A percentile compares a stretch with the other conserved stretches of the same genome.
phyloP scores from a whole-genome alignment of 805 yeast genomes.

The Jamesozyma piceae region DNA sequence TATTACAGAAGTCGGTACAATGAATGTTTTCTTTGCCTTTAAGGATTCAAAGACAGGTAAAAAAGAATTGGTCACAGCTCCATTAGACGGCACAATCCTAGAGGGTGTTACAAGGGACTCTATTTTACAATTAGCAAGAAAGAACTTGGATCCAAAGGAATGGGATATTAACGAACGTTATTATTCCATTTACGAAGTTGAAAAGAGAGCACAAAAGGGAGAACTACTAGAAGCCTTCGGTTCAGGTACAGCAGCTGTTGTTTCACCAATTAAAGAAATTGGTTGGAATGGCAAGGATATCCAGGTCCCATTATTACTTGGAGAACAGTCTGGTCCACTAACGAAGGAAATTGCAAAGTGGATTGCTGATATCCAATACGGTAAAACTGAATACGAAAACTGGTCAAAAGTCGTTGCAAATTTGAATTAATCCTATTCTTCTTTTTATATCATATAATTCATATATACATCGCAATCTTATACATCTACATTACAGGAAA shows the following conservation, averaged over 20 bases:
- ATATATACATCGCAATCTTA: too few species aligned
- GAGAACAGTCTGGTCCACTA: conserved; percentile 68
- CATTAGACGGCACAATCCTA: conserved; percentile 91
- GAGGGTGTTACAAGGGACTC: conserved; percentile 97
- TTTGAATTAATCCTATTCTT: conserved; percentile 12
- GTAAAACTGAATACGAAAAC: conserved; percentile 55
- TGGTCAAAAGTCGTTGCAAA: conserved; percentile 36
- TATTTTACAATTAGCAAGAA: conserved; percentile 64
- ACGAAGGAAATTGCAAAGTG: conserved; percentile 72
- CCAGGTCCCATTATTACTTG: conserved; percentile 67
- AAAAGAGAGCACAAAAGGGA: conserved; percentile 66
- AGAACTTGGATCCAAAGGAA: conserved; percentile 59
- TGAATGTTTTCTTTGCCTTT: conserved; percentile 89
- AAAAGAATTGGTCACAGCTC: conserved; percentile 90
- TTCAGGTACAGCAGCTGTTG: conserved; percentile 95
- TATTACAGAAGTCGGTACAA: conserved; percentile 95
- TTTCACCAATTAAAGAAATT: conserved; percentile 83
- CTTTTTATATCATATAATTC: too few species aligned
- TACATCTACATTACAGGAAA: too few species aligned
- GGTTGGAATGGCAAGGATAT: conserved; percentile 71
- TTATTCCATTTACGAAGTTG: conserved; percentile 72
- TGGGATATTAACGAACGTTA: conserved; percentile 83
- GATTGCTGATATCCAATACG: conserved; percentile 88
- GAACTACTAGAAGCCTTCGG: conserved; percentile 91
- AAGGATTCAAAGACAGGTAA: conserved; percentile 62